Base-by-base conservation (phyloP, 345 rosid species). In the Arabis alpina region DNA sequence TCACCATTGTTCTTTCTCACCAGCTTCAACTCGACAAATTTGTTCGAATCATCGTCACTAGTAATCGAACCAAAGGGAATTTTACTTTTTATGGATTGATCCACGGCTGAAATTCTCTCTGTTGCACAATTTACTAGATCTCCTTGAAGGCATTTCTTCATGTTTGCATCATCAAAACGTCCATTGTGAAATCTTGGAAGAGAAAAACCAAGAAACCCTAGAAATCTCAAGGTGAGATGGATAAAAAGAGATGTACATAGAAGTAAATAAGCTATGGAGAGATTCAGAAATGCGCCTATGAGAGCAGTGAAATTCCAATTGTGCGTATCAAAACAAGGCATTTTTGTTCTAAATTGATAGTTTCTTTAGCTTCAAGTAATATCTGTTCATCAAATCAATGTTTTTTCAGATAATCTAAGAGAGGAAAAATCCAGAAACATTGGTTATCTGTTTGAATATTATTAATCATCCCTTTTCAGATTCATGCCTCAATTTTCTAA, bases 221-320 rank as follows among this genome's bases (percentile, higher is more conserved):
- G 75, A 73, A 83, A 81, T 57, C 71, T 84, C 14, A 88, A 79
- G 1, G 76, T 68, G 9, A 79, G 28, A 71, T 77, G 86, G 43
- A 82, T 77, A 76, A 75, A 71, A 30, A 81, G 50, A 54, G 90
- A 85, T 65, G 81, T 85, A 66, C 83, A 87, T 24, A 89, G 80
- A 52, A 87, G 79, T 23, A 82, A 54, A 75, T 68, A 84, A 27
- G 85, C 80, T 34, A 85, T 63, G 24, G 72, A 48, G 40, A 89
- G 85, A 81, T 89, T 85, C 61, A 84, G 84, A 76, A 81, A 87
- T 43, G 86, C 87, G 64, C 85, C 83, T 49, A 82, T 79, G 60
- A 84, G 71, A 43, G 61, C 74, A 66, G 75, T 57, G 44, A 85
- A 60, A 24, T 81, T 82, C 96, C 92, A 87, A 14, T 71, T 54